Evolutionary conservation across 2,329 filamentous ascomycete genomes (phyloP).

Genomic region (Diaporthe citrichinensis): DNA sequence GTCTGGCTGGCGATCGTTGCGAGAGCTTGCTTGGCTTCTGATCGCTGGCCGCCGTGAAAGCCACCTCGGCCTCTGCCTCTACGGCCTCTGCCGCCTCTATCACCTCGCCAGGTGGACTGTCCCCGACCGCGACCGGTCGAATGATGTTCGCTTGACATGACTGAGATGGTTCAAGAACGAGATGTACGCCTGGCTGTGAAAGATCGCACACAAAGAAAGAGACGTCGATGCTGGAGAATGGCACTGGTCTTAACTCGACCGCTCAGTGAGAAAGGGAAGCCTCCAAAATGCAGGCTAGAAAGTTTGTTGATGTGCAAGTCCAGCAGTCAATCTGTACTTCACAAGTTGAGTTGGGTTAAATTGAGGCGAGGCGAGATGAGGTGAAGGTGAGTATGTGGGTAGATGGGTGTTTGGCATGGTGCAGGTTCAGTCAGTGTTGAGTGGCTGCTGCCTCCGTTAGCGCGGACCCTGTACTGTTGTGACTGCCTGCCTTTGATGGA

Average conservation of each 20-base stretch:
- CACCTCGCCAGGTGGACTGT: slow-evolving; percentile 31
- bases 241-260: neutral
- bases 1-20: slow-evolving; percentile 63
- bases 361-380: neutral
- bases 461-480: slow-evolving; percentile 24
- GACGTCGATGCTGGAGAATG: neutral
- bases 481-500: slow-evolving; percentile 5
- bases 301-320: neutral
- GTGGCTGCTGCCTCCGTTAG: slow-evolving; percentile 39
- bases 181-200: neutral
- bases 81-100: slow-evolving; percentile 3
- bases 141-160: slow-evolving; percentile 24
- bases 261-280: neutral
- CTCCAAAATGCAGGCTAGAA: neutral
- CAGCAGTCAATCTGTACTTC: neutral
- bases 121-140: neutral
- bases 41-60: neutral
- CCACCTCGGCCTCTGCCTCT: slow-evolving; percentile 51
- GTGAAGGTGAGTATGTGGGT: neutral
- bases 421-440: neutral
- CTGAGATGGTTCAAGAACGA: neutral
- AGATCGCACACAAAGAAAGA: neutral
- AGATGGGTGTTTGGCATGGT: neutral
- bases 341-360: neutral
- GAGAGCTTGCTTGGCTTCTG: slow-evolving; percentile 48